A percentile compares a stretch with the other conserved stretches of the same genome.
These are phyloP conservation scores for Wickerhamiella kurtzmanii DNA, from an alignment of 805 yeast genomes.

Conservation along the genomic window DNA sequence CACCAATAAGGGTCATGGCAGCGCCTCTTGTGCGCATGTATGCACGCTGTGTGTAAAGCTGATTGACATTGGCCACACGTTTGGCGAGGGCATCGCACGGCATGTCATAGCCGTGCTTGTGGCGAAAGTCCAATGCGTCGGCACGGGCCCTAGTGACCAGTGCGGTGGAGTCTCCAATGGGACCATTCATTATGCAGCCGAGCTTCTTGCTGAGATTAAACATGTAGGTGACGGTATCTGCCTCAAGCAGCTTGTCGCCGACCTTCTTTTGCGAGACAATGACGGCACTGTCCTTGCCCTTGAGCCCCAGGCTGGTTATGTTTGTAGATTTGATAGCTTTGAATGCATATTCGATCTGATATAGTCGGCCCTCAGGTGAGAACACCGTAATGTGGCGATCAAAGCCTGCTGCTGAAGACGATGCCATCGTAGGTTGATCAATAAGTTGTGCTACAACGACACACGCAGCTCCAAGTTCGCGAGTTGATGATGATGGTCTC, in stretches of 20 bases:
- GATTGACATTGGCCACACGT: slow-evolving; percentile 90
- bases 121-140: slow-evolving; percentile 93
- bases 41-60: slow-evolving; percentile 92
- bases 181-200: slow-evolving; percentile 89
- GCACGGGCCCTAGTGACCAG: slow-evolving; percentile 80
- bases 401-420: slow-evolving; percentile 56
- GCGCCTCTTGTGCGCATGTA: slow-evolving; percentile 98
- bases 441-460: no score
- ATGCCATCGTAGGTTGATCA: neutral
- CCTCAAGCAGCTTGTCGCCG: slow-evolving; percentile 85
- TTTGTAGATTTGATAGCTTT: slow-evolving; percentile 90
- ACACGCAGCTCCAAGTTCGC: neutral
- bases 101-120: slow-evolving; percentile 92
- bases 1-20: slow-evolving; percentile 72
- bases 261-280: slow-evolving; percentile 90
- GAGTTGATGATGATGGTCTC: neutral
- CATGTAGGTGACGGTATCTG: slow-evolving; percentile 72
- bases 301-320: slow-evolving; percentile 75
- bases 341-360: slow-evolving; percentile 96
- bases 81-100: slow-evolving; percentile 87
- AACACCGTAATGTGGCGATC: slow-evolving; percentile 98
- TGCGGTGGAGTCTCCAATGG: slow-evolving; percentile 82
- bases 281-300: slow-evolving; percentile 78
- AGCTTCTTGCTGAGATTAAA: slow-evolving; percentile 68
- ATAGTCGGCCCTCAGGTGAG: slow-evolving; percentile 95